phyloP scores from a whole-genome alignment of 2,329 filamentous ascomycete species.

The Neofusicoccum ribis region DNA sequence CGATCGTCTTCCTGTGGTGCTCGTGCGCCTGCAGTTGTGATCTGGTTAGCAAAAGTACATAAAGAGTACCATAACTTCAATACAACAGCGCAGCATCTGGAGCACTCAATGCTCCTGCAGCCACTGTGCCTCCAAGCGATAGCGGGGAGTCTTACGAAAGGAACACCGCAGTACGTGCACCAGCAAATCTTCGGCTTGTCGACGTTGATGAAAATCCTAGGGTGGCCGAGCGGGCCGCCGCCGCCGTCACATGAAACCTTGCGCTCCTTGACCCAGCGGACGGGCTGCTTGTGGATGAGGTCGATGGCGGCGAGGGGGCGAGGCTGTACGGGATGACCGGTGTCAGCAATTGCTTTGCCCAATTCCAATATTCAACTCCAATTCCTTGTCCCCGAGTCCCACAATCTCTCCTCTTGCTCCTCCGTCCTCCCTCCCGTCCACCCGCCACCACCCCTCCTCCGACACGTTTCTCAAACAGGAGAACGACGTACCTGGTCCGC shows the following conservation, averaged over 20 bases:
- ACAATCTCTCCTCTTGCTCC: neutral
- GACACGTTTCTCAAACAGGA: neutral
- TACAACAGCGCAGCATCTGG: neutral
- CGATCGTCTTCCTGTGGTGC: constrained; percentile 79
- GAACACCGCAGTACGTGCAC: constrained; percentile 91
- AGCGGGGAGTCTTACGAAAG: constrained; percentile 69
- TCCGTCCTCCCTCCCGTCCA: neutral
- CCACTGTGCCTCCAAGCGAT: neutral
- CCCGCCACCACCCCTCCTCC: neutral
- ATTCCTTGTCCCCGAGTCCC: neutral
- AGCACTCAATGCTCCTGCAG: neutral
- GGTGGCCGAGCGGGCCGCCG: constrained; percentile 86
- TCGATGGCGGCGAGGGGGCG: constrained; percentile 88
- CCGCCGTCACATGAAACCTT: constrained; percentile 89
- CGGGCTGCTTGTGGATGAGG: constrained; percentile 92
- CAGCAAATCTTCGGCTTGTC: constrained; percentile 92
- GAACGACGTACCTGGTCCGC: constrained; percentile 72
- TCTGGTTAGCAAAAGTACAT: constrained; percentile 19
- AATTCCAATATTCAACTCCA: neutral
- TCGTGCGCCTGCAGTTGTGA: constrained; percentile 72
- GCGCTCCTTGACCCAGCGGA: constrained; percentile 83
- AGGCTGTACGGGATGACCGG: constrained; percentile 59
- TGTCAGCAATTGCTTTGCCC: constrained; percentile 25
- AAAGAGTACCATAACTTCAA: neutral
- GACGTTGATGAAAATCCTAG: constrained; percentile 93